Base-by-base conservation (phyloP, 1,284 basidiomycete genomes). In the Cutaneotrichosporon dermatis region DNA sequence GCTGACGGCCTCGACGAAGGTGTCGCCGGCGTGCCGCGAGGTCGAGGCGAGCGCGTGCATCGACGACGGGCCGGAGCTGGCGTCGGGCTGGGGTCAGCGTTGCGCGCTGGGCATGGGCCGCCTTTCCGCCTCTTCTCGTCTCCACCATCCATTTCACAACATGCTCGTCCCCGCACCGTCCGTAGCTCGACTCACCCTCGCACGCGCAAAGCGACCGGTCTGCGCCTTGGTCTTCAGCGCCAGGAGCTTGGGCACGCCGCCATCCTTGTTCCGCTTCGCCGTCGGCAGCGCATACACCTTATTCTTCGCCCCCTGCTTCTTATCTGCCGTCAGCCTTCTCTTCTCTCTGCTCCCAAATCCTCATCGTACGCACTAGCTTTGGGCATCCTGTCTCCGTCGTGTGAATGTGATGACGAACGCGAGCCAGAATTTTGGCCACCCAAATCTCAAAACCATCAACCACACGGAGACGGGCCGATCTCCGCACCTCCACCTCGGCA, bases 241-340 rank as follows among this genome's bases (percentile, higher is more conserved):
- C 88, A 56, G 89, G 76, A 78, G 81, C 68, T 85, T 85, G 8
- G 89, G 89, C 1, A 92, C 80, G 13, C 89, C 89, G 49, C 87
- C 87, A 74, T 91, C 89, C 72, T 90, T 91, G 88, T 90, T 69
- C 46, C 71, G 68, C 55, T 51, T 50, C 7, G 72, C 62, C 6
- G 68, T 59, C 0, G 73, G 73, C 35, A 72, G 16, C 25, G 67
- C 46, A 43, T 72, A 73, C 39, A 71, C 66, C 63, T 73, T 75
- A 54, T 62, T 59, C 60, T 71, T 72, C 25, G 25, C 25, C 25
- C 58, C 52, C 25, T 52, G 55, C 54, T 69, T 70, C 43, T 69
- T 58, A 43, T 50, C 65, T 58, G 50, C 12, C 13, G 51, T 59
- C 36, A 60, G 46, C 49, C 33, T n/a, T 25, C 25, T 25, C 25